phyloP scores from a whole-genome alignment of 805 yeast species.

The Spathaspora girioi region DNA sequence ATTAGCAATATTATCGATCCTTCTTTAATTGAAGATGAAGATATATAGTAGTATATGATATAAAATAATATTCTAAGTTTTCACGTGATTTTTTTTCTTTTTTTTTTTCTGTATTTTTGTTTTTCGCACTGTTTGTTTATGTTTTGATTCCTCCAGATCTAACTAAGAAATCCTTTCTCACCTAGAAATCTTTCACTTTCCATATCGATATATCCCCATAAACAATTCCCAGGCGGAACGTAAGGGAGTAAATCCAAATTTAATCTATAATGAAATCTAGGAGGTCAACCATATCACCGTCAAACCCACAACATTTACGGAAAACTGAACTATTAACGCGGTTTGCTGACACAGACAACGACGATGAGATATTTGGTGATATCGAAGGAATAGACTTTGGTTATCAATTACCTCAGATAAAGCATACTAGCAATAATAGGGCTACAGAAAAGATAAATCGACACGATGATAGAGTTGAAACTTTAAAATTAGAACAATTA shows the following conservation, averaged over 20 bases:
- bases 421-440: neutral
- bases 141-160: neutral
- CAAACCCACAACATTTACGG: neutral
- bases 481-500: constrained; percentile 1
- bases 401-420: neutral
- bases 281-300: neutral
- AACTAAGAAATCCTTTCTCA: neutral
- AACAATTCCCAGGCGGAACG: neutral
- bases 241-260: neutral
- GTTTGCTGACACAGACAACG: constrained; percentile 4
- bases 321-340: constrained; percentile 3
- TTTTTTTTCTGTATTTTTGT: neutral
- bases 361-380: constrained; percentile 12
- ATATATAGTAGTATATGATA: neutral
- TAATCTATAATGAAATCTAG: neutral
- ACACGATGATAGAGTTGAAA: constrained; percentile 3
- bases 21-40: neutral
- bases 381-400: constrained; percentile 7
- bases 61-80: neutral
- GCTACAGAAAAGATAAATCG: neutral
- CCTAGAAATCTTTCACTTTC: no score
- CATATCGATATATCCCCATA: no score
- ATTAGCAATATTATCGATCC: neutral
- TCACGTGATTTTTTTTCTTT: neutral
- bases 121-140: neutral